Evolutionary conservation across 805 yeast genomes (phyloP), one percentile per base, ranked within the genome.

Genomic region (Blastobotrys parvus): DNA sequence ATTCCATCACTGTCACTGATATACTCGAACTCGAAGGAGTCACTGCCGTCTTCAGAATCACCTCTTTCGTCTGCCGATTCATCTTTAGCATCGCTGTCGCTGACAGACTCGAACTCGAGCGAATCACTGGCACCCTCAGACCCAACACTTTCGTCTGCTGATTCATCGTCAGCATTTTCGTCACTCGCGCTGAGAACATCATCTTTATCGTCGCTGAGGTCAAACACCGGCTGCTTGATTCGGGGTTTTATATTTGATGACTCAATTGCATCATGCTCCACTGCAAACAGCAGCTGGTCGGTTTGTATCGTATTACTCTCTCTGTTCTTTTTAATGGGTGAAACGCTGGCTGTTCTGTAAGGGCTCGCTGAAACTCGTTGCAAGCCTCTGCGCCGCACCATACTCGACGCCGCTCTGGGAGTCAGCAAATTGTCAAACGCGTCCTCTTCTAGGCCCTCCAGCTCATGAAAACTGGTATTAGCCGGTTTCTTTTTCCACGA

Each of bases 361-460:
- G n/a, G n/a, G n/a, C n/a, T n/a, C n/a, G n/a, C n/a, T n/a, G n/a
- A n/a, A n/a, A n/a, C n/a, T n/a, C n/a, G n/a, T n/a, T n/a, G n/a
- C n/a, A n/a, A n/a, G n/a, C n/a, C n/a, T n/a, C n/a, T n/a, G n/a
- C n/a, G n/a, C n/a, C n/a, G n/a, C n/a, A n/a, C n/a, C n/a, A 11
- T 25, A 25, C 39, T 21, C 30, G 16, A 30, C 15, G 39, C 16
- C 13, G 20, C 18, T 4, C 13, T 10, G 3, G 40, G 40, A 17
- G 41, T 38, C 13, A 38, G 22, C 22, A 38, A 19, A 29, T 38
- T 38, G 15, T 38, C 41, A 29, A 38, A 38, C 3, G 34, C 41
- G 19, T 38, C 41, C 3, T 38, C 41, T 13, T 29, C 39, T 15
- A 36, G 17, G 5, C 19, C 15, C 21, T 17, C 10, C 20, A 20